Conservation (phyloP, 805 yeast species). For the Ogataea neopini region DNA sequence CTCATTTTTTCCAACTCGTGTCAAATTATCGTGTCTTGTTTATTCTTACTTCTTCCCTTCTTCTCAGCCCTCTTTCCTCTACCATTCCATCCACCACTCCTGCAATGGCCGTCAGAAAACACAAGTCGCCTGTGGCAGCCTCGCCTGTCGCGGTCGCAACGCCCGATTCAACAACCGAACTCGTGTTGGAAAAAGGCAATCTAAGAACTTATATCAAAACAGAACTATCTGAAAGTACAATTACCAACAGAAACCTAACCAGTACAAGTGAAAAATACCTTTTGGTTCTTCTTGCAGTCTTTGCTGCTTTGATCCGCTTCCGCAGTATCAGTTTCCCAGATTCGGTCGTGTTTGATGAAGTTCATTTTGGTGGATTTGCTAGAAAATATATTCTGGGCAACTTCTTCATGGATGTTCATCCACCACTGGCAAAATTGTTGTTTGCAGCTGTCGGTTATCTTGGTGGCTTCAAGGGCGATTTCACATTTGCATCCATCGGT, state of each 20-base stretch:
- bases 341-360: slow-evolving; percentile 96
- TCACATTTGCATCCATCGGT: slow-evolving; percentile 67
- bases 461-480: slow-evolving; percentile 73
- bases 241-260: slow-evolving; percentile 42
- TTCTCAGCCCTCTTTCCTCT: neutral
- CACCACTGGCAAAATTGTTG: slow-evolving; percentile 81
- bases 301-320: slow-evolving; percentile 62
- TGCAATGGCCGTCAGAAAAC: slow-evolving; percentile 4
- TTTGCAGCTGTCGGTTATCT: slow-evolving; percentile 68
- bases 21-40: slow-evolving; percentile 1
- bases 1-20: neutral
- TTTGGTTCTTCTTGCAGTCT: slow-evolving; percentile 39
- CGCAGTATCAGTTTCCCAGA: slow-evolving; percentile 63
- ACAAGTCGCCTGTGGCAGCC: neutral
- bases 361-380: slow-evolving; percentile 98
- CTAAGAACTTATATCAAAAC: slow-evolving; percentile 56
- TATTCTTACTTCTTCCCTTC: neutral
- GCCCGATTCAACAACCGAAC: slow-evolving; percentile 39
- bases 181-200: slow-evolving; percentile 50
- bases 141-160: neutral
- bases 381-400: slow-evolving; percentile 74
- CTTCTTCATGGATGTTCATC: slow-evolving; percentile 86
- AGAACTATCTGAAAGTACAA: slow-evolving; percentile 44
- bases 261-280: slow-evolving; percentile 41
- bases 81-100: neutral